phyloP scores from a whole-genome alignment of 768 basidiomycete species.

The Austroboletus eburneus region DNA sequence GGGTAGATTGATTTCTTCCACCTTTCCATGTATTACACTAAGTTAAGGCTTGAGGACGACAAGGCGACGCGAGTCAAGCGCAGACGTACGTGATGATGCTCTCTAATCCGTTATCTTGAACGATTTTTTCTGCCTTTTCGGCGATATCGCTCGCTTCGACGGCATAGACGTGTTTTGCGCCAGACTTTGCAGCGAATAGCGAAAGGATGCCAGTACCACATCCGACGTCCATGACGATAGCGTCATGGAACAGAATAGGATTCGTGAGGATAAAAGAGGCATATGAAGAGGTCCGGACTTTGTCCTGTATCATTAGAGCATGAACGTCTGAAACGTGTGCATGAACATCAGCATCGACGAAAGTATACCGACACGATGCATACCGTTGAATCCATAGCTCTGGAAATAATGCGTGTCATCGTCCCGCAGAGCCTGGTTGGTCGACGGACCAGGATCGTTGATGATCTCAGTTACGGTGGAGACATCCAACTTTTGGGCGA shows the following conservation, averaged over 20 bases:
- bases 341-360: neutral
- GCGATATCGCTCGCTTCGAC: conserved; percentile 88
- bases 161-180: conserved; percentile 86
- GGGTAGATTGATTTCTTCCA: conserved; percentile 82
- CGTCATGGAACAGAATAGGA: conserved; percentile 75
- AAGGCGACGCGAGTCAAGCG: neutral
- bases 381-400: conserved; percentile 86
- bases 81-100: conserved; percentile 59
- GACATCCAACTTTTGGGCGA: conserved; percentile 51
- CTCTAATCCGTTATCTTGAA: conserved; percentile 69
- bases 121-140: conserved; percentile 70
- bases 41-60: conserved; percentile 6
- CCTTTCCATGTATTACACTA: conserved; percentile 83
- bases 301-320: conserved; percentile 94
- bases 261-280: conserved; percentile 86
- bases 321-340: conserved; percentile 66
- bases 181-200: conserved; percentile 83
- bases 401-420: conserved; percentile 95
- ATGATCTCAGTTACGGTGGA: conserved; percentile 40
- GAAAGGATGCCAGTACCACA: conserved; percentile 95
- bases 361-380: conserved; percentile 3
- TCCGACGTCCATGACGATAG: conserved; percentile 90
- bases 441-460: conserved; percentile 30
- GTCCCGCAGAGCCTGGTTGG: conserved; percentile 45
- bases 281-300: conserved; percentile 90